A percentile compares a stretch with the other conserved stretches of the same genome.
Conservation (phyloP, 805 yeast species). For the Tetrapisispora namnaoensis region DNA sequence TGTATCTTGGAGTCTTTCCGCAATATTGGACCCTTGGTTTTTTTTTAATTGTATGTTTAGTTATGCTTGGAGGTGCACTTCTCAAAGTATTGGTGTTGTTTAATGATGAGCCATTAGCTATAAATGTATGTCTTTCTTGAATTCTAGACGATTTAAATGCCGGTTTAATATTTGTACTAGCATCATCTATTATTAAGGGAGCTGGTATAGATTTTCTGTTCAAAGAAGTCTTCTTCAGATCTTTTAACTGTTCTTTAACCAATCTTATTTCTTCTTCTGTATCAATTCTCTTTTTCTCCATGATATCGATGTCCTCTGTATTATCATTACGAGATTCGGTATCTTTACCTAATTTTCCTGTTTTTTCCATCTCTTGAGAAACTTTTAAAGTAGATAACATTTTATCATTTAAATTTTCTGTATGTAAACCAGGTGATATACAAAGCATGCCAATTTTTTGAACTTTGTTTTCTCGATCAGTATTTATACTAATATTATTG, state of each 20-base stretch:
- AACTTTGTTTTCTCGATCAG: neutral
- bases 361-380: conserved; percentile 19
- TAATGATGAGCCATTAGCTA: neutral
- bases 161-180: neutral
- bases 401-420: conserved; percentile 16
- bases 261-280: neutral
- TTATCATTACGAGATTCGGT: neutral
- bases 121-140: neutral
- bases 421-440: conserved; percentile 22
- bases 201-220: conserved; percentile 22
- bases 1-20: conserved; percentile 8
- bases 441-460: conserved; percentile 19
- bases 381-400: conserved; percentile 18
- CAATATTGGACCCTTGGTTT: conserved; percentile 24
- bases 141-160: neutral
- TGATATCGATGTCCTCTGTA: neutral
- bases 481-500: neutral
- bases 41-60: conserved; percentile 10
- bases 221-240: conserved; percentile 9
- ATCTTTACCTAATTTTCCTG: conserved; percentile 16
- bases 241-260: neutral
- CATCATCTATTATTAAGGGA: conserved; percentile 13
- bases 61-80: conserved; percentile 22
- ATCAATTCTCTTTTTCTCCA: neutral
- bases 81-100: neutral